Conservation (phyloP, 176 grass and related monocot genomes). For the Lolium perenne region DNA sequence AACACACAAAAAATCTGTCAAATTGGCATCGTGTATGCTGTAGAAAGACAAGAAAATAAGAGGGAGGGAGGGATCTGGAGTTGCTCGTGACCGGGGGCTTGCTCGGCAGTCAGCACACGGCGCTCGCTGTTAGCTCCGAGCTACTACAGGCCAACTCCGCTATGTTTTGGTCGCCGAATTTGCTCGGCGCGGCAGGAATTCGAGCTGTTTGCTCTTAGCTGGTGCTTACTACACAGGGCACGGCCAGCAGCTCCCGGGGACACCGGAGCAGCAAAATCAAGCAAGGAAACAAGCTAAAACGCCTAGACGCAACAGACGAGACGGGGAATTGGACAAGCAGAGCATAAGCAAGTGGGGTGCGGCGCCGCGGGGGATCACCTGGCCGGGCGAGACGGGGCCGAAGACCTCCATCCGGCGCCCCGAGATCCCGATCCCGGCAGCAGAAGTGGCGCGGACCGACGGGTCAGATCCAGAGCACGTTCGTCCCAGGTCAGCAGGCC, state of each 20-base stretch:
- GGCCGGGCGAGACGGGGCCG: constrained; percentile 69
- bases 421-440: constrained; percentile 7
- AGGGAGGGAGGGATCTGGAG: too few species aligned
- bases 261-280: not conserved
- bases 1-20: too few species aligned
- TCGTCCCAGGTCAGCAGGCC: not conserved
- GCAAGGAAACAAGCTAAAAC: not conserved
- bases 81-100: too few species aligned
- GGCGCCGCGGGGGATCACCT: constrained; percentile 37
- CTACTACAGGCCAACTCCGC: not conserved
- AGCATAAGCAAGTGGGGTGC: not conserved
- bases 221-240: not conserved
- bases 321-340: not conserved
- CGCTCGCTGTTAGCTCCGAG: not conserved
- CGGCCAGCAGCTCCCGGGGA: not conserved
- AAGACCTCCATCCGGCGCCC: constrained; percentile 58
- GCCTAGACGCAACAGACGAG: not conserved
- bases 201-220: too few species aligned
- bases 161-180: not conserved
- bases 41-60: too few species aligned
- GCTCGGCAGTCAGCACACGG: not conserved
- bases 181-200: not conserved
- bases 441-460: not conserved
- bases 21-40: too few species aligned
- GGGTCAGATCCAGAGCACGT: constrained; percentile 24